Base-by-base conservation (phyloP, 129 eudicot genomes). In the Centaurea solstitialis region DNA sequence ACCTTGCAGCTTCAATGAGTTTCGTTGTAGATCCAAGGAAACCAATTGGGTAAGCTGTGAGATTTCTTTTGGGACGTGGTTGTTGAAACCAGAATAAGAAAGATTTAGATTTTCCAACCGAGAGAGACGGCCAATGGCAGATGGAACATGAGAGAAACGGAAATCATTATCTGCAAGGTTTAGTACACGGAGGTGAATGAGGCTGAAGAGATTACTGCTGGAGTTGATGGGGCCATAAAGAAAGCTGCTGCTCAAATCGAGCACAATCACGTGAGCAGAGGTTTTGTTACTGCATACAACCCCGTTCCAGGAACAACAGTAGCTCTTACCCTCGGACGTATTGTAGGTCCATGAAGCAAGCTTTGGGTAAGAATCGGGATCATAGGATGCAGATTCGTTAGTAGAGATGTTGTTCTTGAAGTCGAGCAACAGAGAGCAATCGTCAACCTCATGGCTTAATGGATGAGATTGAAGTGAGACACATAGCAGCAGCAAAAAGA, bases 251-350 rank as follows among this genome's bases (percentile, higher is more conserved):
- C 80, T 65, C 37, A 81, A 76, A 62, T 81, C 75, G 8, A 81
- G 75, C 17, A 68, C 75, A 2, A 30, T 81, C 66, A 81, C 80
- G 45, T 47, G 71, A 66, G 80, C 70, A 1, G 75, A 53, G 78
- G 0, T 76, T 35, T 47, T 57, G 10, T 6, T 39, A 40, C 66
- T 33, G 47, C 84, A 80, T 23, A 62, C 79, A 40, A 80, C 79
- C 47, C 84, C 84, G 17, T 80, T 79, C 84, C 79, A 80, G 1
- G 26, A 72, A 24, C 84, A 80, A 11, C 84, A 80, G 28, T 65
- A 33, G 17, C 72, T 40, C 12, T 4, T 26, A 22, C 75, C 67
- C 6, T 57, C 22, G 15, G 43, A 70, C 9, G 3, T 30, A n/a
- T 40, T 64, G 45, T 72, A 43, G 20, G 47, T 45, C 81, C 81